Conservation (phyloP, 805 yeast genomes). For the Schwanniomyces yamadae region DNA sequence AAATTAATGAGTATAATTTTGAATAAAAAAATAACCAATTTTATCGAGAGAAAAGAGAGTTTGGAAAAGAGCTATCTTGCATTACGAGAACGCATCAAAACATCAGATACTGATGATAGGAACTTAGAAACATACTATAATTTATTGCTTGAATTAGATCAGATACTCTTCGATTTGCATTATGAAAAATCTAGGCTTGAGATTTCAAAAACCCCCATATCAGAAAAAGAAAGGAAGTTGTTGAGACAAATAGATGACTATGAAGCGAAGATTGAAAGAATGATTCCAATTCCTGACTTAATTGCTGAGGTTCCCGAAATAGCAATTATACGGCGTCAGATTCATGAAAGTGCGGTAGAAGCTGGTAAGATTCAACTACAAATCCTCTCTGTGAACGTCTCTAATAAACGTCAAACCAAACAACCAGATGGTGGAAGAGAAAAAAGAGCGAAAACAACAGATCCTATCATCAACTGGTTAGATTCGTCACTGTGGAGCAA, state of each 20-base stretch:
- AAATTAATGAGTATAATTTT: slow-evolving; percentile 12
- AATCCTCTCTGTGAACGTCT: slow-evolving; percentile 1
- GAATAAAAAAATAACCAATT: slow-evolving; percentile 17
- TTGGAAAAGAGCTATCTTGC: slow-evolving; percentile 13
- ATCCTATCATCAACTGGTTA: slow-evolving; percentile 7
- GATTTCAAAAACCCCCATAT: slow-evolving; percentile 11
- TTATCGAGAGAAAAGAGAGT: slow-evolving; percentile 15
- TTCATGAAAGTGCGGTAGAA: slow-evolving; percentile 29
- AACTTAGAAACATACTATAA: slow-evolving; percentile 13
- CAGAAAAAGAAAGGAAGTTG: slow-evolving; percentile 8
- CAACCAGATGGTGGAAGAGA: slow-evolving; percentile 1
- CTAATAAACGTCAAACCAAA: not conserved
- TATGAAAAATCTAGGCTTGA: slow-evolving; percentile 26
- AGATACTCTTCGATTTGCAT: slow-evolving; percentile 22
- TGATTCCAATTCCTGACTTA: slow-evolving; percentile 22
- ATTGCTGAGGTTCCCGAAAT: slow-evolving; percentile 18
- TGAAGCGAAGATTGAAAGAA: slow-evolving; percentile 18
- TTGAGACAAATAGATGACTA: slow-evolving; percentile 16
- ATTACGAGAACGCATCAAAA: slow-evolving; percentile 9
- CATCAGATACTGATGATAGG: slow-evolving; percentile 8
- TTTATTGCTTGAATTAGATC: slow-evolving; percentile 25
- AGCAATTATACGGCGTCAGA: slow-evolving; percentile 27
- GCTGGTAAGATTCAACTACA: slow-evolving; percentile 27
- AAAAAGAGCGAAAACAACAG: not conserved
- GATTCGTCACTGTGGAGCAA: slow-evolving; percentile 16